phyloP scores from a whole-genome alignment of 1,284 basidiomycete species.

The Naganishia cerealis region DNA sequence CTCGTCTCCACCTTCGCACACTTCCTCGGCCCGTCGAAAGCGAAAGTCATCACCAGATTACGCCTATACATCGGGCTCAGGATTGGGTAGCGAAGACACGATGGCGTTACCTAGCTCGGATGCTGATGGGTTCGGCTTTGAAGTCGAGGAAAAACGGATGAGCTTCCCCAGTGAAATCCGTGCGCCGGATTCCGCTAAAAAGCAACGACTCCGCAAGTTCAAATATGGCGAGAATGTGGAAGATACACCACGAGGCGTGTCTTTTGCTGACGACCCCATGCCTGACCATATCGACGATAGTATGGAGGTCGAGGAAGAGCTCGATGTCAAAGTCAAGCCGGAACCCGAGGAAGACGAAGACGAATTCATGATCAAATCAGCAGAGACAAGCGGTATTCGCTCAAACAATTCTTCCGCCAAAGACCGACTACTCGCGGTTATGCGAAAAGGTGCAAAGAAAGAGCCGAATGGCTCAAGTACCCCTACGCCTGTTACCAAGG shows the following conservation, averaged over 20 bases:
- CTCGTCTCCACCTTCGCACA: conserved; percentile 45
- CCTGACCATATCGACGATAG: conserved; percentile 42
- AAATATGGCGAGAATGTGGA: conserved; percentile 39
- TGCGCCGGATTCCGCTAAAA: conserved; percentile 53
- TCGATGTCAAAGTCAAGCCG: conserved; percentile 45
- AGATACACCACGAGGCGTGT: conserved; percentile 30
- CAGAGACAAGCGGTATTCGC: conserved; percentile 6
- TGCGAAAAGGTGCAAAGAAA: conserved; percentile 28
- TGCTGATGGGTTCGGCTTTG: conserved; percentile 22
- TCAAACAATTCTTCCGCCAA: conserved; percentile 25
- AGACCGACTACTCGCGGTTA: conserved; percentile 28
- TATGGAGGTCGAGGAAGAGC: conserved; percentile 41
- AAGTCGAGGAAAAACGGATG: conserved; percentile 31
- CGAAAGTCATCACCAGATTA: conserved; percentile 67
- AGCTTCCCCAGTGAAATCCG: conserved; percentile 47
- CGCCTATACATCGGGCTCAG: conserved; percentile 24
- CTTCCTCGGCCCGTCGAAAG: conserved; percentile 59
- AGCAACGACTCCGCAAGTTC: conserved; percentile 58
- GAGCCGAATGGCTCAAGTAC: conserved; percentile 7
- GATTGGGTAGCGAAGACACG: conserved; percentile 20
- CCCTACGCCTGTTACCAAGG: conserved; percentile 16
- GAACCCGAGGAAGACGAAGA: conserved; percentile 56
- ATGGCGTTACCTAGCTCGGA: conserved; percentile 25
- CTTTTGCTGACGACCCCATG: conserved; percentile 28
- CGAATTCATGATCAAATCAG: conserved; percentile 36